phyloP scores from a whole-genome alignment of 805 yeast species.

The Saccharomycopsis sp. region DNA sequence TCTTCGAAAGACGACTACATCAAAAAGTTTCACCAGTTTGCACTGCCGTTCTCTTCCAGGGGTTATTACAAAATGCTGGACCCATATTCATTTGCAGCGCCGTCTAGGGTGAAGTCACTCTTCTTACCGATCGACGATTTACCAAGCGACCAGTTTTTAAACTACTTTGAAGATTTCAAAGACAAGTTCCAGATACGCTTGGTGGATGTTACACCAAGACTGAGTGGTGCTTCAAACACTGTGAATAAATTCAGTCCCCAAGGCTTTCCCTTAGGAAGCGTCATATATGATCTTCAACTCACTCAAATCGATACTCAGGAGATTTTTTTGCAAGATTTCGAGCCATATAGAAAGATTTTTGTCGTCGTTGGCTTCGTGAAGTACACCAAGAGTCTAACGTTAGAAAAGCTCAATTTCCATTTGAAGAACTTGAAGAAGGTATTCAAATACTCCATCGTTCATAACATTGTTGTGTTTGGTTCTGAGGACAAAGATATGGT shows the following conservation, averaged over 20 bases:
- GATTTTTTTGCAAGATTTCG: slow-evolving; percentile 72
- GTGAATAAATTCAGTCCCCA: slow-evolving; percentile 65
- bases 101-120: slow-evolving; percentile 56
- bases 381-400: slow-evolving; percentile 22
- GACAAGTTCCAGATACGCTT: slow-evolving; percentile 54
- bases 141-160: slow-evolving; percentile 31
- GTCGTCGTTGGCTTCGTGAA: slow-evolving; percentile 44
- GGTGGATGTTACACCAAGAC: slow-evolving; percentile 63
- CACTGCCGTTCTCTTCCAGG: no score
- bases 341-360: slow-evolving; percentile 76
- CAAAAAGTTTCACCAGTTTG: no score
- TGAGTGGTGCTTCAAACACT: background rate
- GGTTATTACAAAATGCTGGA: no score
- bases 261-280: slow-evolving; percentile 69
- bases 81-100: slow-evolving; percentile 44
- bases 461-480: slow-evolving; percentile 46
- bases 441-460: slow-evolving; percentile 47
- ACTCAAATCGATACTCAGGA: slow-evolving; percentile 45
- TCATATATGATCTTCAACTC: slow-evolving; percentile 48
- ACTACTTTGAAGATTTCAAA: slow-evolving; percentile 23
- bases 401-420: slow-evolving; percentile 25
- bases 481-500: slow-evolving; percentile 21
- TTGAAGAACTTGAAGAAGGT: slow-evolving; percentile 34
- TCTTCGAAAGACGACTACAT: no score
- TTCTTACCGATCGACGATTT: slow-evolving; percentile 59